Evolutionary conservation across 139 green algal genomes (phyloP).

Genomic region (Chlamydomonas asymmetrica): DNA sequence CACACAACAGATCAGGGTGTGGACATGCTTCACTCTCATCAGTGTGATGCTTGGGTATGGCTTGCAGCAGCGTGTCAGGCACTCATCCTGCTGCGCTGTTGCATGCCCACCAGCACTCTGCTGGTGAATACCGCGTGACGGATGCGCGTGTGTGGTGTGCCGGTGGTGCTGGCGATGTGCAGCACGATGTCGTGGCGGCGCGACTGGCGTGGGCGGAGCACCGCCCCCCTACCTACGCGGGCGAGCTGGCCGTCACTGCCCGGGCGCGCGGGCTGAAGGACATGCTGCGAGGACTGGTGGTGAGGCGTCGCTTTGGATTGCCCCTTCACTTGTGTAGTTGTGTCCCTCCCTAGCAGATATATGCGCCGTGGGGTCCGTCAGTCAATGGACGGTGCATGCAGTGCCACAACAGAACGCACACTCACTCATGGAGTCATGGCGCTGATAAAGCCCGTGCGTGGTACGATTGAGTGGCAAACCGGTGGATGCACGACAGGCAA

Average conservation of each 20-base stretch:
- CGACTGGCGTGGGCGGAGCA: conserved; percentile 32
- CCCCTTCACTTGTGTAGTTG: background rate
- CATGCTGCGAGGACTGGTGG: conserved; percentile 4
- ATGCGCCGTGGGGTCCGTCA: background rate
- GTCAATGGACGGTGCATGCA: background rate
- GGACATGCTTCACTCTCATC: background rate
- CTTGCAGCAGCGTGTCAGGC: conserved; percentile 7
- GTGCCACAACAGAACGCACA: background rate
- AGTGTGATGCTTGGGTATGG: background rate
- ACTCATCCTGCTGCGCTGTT: background rate
- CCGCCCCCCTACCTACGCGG: conserved; percentile 26
- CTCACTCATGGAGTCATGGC: background rate
- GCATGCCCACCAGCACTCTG: background rate
- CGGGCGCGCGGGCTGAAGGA: conserved; percentile 9
- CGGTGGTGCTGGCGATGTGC: background rate
- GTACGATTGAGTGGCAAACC: background rate
- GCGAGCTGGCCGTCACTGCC: conserved; percentile 28
- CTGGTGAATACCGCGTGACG: background rate
- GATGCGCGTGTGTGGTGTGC: background rate
- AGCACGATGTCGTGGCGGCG: conserved; percentile 24
- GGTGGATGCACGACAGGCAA: background rate
- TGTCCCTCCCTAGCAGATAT: background rate
- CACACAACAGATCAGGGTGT: background rate
- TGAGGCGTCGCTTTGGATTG: background rate
- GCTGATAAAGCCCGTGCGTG: background rate